Base-by-base conservation (phyloP, 352 stramenopile genomes). In the Globisporangium solare region DNA sequence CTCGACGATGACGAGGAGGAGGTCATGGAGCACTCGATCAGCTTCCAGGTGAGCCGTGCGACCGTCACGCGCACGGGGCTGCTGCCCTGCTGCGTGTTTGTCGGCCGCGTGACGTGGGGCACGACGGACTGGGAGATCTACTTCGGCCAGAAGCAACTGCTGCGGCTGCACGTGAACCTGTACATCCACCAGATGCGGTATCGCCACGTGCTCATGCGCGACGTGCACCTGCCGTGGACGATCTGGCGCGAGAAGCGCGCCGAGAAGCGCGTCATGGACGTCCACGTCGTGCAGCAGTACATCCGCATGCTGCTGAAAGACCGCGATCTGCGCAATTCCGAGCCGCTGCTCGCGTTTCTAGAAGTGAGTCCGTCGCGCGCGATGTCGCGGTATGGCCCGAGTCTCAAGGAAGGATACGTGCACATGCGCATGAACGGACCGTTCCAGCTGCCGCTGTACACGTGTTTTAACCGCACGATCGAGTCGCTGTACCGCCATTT, bases 341-440 rank as follows among this genome's bases (percentile, higher is more conserved):
- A 94, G 45, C 72, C 80, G 20, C 56, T 94, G 52, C 56, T 94
- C 50, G 79, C 76, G 18, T 94, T 94, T 45, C 56, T 94, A 20
- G 85, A 93, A 51, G 79, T 93, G 20, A 91, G 79, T 40, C 80
- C 85, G 45, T 89, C 81, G 18, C 77, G 85, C 3, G 71, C 82
- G 22, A 87, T 89, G 79, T 66, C 83, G 22, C 74, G 80, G 7
- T 85, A 89, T 20, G 84, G 84, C 1, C 80, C 81, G 21, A 92
- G 82, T 27, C 57, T 92, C 18, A 94, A 94, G 32, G 85, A 94
- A 66, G 85, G 85, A 15, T 94, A 94, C 60, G 85, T 92, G 48
- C 85, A 94, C 70, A 92, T 94, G 85, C 83, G 84, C 67, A 89
- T 92, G 56, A 94, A 92, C 64, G 85, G 85, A 54, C 73, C 85